A percentile compares a stretch with the other conserved stretches of the same genome.
phyloP scores from a whole-genome alignment of 208 protist species.

The Leishmania tropica region DNA sequence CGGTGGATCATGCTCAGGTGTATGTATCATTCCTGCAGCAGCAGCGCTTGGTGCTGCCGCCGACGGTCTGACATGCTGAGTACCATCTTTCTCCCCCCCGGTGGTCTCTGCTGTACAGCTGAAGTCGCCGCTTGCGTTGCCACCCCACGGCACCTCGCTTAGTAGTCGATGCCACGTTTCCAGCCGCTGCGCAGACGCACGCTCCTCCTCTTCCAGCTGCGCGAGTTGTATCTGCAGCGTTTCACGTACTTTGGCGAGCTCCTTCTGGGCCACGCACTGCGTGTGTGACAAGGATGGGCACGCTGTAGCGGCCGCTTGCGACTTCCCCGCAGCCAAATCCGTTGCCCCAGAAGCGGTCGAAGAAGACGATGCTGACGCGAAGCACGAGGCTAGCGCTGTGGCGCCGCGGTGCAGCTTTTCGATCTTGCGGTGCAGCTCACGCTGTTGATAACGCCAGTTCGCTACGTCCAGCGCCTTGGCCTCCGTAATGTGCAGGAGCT shows the following conservation, averaged over 20 bases:
- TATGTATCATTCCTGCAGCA: conserved; percentile 6
- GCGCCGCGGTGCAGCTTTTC: conserved; percentile 25
- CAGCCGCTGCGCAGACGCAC: conserved; percentile 11
- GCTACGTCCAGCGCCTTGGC: conserved; percentile 45
- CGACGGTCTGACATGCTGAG: too few relatives aligned
- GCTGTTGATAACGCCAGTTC: conserved; percentile 61
- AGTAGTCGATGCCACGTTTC: conserved; percentile 32
- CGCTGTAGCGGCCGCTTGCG: background rate
- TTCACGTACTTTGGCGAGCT: conserved; percentile 16
- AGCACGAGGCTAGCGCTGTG: conserved; percentile 15
- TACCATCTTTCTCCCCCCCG: background rate
- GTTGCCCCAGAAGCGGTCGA: background rate
- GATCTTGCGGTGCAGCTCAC: conserved; percentile 17
- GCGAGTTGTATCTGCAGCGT: conserved; percentile 9
- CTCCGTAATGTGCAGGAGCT: conserved; percentile 40
- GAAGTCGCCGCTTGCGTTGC: conserved; percentile 2
- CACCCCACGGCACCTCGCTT: conserved; percentile 24
- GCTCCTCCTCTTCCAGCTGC: conserved; percentile 22
- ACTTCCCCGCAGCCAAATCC: background rate
- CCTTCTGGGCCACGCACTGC: conserved; percentile 18
- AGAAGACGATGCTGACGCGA: background rate
- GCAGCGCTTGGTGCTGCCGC: background rate
- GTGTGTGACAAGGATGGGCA: conserved; percentile 18
- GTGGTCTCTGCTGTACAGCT: background rate
- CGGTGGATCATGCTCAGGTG: conserved; percentile 1